Percentiles rank a stretch among this genome's conserved stretches.
These are phyloP conservation scores for Liquidambar formosana DNA, from an alignment of 164 flowering plant genomes.

Conservation along the genomic window DNA sequence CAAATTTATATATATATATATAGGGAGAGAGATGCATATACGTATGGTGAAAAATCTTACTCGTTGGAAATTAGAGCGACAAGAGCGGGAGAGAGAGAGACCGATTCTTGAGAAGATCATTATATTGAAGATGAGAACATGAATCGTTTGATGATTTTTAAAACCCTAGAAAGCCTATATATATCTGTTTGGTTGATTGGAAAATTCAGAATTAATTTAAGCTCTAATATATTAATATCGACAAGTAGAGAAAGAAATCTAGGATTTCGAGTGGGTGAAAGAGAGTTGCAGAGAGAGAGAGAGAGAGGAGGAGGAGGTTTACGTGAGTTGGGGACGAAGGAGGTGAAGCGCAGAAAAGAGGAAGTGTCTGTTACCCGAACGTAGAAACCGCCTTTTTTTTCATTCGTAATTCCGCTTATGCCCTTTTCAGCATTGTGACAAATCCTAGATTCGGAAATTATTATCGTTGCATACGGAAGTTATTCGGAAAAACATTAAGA, in stretches of 20 bases:
- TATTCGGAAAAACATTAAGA: no score
- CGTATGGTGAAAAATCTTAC: neutral
- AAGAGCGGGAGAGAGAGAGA: constrained; percentile 13
- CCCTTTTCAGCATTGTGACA: no score
- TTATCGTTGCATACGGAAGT: no score
- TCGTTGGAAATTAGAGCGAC: constrained; percentile 6
- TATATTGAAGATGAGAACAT: neutral
- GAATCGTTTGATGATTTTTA: neutral
- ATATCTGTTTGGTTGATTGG: neutral
- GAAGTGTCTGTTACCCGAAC: no score
- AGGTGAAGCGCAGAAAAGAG: no score
- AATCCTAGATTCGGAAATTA: no score
- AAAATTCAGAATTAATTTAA: neutral
- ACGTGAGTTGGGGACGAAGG: no score
- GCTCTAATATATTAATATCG: neutral
- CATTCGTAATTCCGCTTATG: no score
- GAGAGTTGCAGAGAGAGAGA: neutral
- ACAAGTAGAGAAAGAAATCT: neutral
- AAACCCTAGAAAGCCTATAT: neutral
- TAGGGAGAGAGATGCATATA: no score
- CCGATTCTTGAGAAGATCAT: constrained; percentile 18
- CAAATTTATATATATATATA: neutral
- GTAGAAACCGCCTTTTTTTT: no score
- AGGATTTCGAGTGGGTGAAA: neutral
- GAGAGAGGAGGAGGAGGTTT: neutral